Evolutionary conservation across 2,329 filamentous ascomycete genomes (phyloP).

Genomic region (Xylaria sp.): DNA sequence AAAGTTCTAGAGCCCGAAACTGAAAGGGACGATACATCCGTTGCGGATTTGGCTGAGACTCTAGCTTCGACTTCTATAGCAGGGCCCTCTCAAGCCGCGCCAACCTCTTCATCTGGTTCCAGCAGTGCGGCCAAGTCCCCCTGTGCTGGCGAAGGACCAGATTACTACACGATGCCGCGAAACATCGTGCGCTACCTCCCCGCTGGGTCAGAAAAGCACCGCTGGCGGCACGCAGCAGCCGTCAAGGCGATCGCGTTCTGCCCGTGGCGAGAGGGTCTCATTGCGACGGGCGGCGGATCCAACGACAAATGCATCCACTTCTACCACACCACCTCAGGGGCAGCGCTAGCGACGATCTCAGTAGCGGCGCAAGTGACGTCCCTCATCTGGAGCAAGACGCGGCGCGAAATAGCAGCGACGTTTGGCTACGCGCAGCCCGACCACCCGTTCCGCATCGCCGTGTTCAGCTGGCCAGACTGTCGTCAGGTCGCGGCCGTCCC

Average conservation of each 20-base stretch:
- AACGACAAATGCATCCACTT: slow-evolving; percentile 98
- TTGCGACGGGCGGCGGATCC: slow-evolving; percentile 92
- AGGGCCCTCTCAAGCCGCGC: neutral
- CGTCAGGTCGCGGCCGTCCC: slow-evolving; percentile 85
- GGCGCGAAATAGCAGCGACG: slow-evolving; percentile 89
- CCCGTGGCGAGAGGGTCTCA: slow-evolving; percentile 86
- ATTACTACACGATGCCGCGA: slow-evolving; percentile 34
- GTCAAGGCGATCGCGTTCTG: slow-evolving; percentile 98
- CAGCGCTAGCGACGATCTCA: slow-evolving; percentile 87
- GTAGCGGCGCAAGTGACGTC: slow-evolving; percentile 94
- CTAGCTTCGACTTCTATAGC: slow-evolving; percentile 14
- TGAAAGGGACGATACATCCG: slow-evolving; percentile 9
- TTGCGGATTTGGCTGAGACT: neutral
- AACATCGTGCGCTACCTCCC: slow-evolving; percentile 59
- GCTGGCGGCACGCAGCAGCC: slow-evolving; percentile 83
- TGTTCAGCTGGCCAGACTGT: slow-evolving; percentile 95
- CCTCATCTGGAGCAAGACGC: slow-evolving; percentile 87
- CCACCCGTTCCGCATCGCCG: slow-evolving; percentile 87
- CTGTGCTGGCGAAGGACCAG: slow-evolving; percentile 7
- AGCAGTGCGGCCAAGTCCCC: neutral
- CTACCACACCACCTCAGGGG: slow-evolving; percentile 86
- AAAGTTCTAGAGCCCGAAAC: slow-evolving; percentile 59
- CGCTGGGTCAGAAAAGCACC: slow-evolving; percentile 71
- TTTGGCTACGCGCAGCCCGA: slow-evolving; percentile 95
- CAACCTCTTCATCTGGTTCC: slow-evolving; percentile 5